Base-by-base conservation (phyloP, 2,329 filamentous ascomycete species). In the Alternaria arborescens region DNA sequence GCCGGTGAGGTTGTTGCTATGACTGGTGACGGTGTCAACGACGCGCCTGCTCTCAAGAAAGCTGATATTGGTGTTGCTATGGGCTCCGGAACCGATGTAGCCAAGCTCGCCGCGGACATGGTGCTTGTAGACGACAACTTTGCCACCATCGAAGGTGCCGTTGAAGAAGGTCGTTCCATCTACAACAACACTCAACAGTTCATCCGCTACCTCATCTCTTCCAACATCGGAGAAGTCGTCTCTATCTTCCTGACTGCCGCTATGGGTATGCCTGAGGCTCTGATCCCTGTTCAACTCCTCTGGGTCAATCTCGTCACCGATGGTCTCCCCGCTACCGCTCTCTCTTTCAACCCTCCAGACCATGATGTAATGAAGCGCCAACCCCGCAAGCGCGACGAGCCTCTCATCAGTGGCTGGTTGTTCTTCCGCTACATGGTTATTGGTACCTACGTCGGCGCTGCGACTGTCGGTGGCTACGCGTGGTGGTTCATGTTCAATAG, bases 131-230 rank as follows among this genome's bases (percentile, higher is more conserved):
- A 99, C 81, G 93, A 97, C 82, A 99, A 99, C 85, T 99, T 99
- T 79, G 95, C 95, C 64, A 99, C 95, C 4, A 99, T 99, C 70
- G 92, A 97, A 78, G 86, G 93, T 57, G 95, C 95, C 51, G 94
- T 99, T 66, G 95, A 99, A 79, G 95, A 99, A 82, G 95, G 95
- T 55, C 91, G 95, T 65, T 94, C 94, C 66, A 99, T 99, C 82
- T 99, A 97, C 87, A 98, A 95, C 89, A 99, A 99, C 85, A 99
- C 95, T 6, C 95, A 99, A 78, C 95, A 99, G 79, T 99, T 99
- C 81, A 99, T 99, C 81, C 92, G 96, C 51, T 99, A 99, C 79
- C 87, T 99, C 63, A 99, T 99, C 79, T 98, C 94, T 8, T 98
- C 94, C 66, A 99, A 99, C 83, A 99, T 99, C 69, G 96, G 95